These are phyloP conservation scores for Aureococcus anophagefferens DNA, from an alignment of 108 stramenopile genomes.

Conservation along the genomic window DNA sequence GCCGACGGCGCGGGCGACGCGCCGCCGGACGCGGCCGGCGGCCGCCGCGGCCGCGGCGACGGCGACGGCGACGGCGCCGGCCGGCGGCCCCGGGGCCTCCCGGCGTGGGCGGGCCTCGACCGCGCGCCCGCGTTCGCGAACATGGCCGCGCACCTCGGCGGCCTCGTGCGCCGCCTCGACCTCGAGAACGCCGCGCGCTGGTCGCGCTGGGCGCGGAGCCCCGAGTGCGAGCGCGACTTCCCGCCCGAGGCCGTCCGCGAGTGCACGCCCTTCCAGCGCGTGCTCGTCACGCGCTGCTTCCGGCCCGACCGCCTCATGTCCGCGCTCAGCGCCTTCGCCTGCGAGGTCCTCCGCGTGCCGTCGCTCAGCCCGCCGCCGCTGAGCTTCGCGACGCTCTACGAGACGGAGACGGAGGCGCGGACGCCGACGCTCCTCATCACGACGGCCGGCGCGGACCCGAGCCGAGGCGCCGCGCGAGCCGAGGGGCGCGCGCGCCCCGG, in stretches of 20 bases:
- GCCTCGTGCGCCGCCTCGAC: conserved; percentile 22
- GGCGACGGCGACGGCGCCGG: no score
- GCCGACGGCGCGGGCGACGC: background rate
- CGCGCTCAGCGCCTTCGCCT: conserved; percentile 32
- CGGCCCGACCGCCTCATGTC: conserved; percentile 47
- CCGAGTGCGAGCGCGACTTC: conserved; percentile 47
- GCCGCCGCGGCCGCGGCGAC: background rate
- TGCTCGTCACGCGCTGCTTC: conserved; percentile 39
- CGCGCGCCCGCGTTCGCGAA: conserved; percentile 23
- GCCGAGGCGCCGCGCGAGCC: no score
- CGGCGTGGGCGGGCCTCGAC: conserved; percentile 35
- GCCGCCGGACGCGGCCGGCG: background rate
- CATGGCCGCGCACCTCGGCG: conserved; percentile 31
- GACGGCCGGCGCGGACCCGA: conserved; percentile 36
- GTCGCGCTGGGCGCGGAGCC: conserved; percentile 27
- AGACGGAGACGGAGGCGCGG: conserved; percentile 3
- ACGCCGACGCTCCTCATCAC: conserved; percentile 38
- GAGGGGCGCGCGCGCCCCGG: no score
- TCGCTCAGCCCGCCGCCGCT: conserved; percentile 17
- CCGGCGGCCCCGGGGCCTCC: conserved; percentile 24
- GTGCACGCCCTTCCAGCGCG: conserved; percentile 34
- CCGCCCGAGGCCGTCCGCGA: conserved; percentile 16
- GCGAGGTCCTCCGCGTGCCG: conserved; percentile 23
- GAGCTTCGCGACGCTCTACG: conserved; percentile 20
- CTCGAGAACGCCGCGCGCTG: conserved; percentile 22